Evolutionary conservation across 23 red algal species (phyloP), one percentile per base, ranked within the genome.

Genomic region (Cyanidioschyzon merolae): DNA sequence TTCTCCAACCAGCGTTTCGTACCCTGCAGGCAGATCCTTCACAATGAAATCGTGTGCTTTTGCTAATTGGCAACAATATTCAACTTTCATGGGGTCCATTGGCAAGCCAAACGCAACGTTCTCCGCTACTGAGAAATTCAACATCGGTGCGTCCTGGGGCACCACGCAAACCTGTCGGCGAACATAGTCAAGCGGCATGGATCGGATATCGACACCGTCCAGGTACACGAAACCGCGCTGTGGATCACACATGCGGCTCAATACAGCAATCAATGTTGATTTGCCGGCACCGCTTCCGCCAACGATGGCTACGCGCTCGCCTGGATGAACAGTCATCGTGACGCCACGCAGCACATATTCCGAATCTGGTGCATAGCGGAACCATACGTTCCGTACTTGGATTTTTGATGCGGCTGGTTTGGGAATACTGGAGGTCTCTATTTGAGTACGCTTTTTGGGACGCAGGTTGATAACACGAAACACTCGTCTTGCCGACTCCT

Each of bases 11-110:
- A 71, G 79, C 0, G 92, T 96, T 50, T 90, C 88, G 67, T 90
- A 96, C 59, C 82, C 86, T 1, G 90, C 58, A 7, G 87, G 84
- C 0, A 96, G 85, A 35, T 74, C 85, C 3, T 41, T 63, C 3
- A 71, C 63, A 21, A 98, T 92, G 54, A 98, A 98, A n/a, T 90
- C 80, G 38, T 89, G 80, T 0, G 88, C 88, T 75, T 91, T 91
- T 27, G 94, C 89, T 0, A 80, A 74, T 27, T 77, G 80, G 0
- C 88, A 88, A 16, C 88, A 85, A 24, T 51, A 57, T 0, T 75
- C 36, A 17, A 98, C 77, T 59, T 85, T 82, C 12, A 80, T 88
- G 57, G 82, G 79, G 0, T 80, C 87, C 26, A 90, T 85, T 2
- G 85, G 85, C 2, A 68, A 68, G 1, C 94, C 88, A 76, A 90